Evolutionary conservation across 2,329 filamentous ascomycete genomes (phyloP), one percentile per base, ranked within the genome.

Genomic region (Neocatenulostroma microsporum): DNA sequence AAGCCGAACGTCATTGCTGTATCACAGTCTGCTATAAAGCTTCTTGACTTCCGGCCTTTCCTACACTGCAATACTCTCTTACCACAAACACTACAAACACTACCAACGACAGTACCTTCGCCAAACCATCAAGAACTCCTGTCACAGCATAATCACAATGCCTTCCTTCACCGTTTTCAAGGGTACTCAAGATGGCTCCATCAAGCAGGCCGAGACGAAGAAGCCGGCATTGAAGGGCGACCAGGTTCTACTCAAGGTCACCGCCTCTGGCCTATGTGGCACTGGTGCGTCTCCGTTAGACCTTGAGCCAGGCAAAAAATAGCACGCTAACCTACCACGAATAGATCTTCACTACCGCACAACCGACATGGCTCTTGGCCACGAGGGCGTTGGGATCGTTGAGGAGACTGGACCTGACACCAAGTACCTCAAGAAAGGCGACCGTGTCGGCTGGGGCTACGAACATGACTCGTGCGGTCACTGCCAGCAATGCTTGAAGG

Each of bases 261-360:
- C 77, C 12, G 75, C 78, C 40, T 80, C 76, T 2, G 79, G 80
- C 20, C 63, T 82, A 34, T 84, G 80, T 55, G 76, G 74, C 33
- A 83, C 80, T 3, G 71, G 36, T 38, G 26, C 7, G 28, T 38
- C 27, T 14, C 29, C 9, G n/a, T n/a, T n/a, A n/a, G n/a, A n/a
- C n/a, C n/a, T 18, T 12, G 7, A 51, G 60, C 17, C 15, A 11
- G 7, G 10, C 19, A 6, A n/a, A 10, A 20, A 34, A 8, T 23
- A 7, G 10, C 17, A 19, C 9, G 4, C 7, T 28, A 30, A 11
- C 20, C 26, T 12, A 26, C 25, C 21, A 33, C 33, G 4, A 20
- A 9, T 17, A 31, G 50, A 67, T 48, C 55, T 62, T 40, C 64
- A 68, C 56, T 66, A 62, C 55, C 56, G 57, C 36, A 42, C 50